Evolutionary conservation across 495 filamentous ascomycete species (phyloP), one percentile per base, ranked within the genome.

Genomic region (Aspergillus campestris): DNA sequence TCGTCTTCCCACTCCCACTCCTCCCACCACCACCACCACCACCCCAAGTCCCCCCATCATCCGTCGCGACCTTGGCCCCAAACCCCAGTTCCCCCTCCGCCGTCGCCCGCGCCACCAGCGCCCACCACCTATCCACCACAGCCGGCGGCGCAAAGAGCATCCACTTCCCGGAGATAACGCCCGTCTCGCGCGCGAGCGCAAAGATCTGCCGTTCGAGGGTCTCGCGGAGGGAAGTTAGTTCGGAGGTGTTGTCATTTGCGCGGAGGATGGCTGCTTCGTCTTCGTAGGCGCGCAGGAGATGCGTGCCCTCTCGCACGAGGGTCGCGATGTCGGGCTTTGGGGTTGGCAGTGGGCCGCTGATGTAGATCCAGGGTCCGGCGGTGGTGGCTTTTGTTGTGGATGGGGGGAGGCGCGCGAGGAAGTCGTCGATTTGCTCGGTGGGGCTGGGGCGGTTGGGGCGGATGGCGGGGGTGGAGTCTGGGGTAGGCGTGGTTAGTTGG

Each of bases 81-180:
- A 77, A 70, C 0, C 87, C 86, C 4, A 94, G 69, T 39, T 82
- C 73, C 34, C 82, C 80, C 12, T 74, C 64, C 11, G 73, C 71
- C 14, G 83, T 82, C 0, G 77, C 86, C 11, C 63, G 69, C 5
- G 78, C 83, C 3, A 95, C 63, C 12, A 62, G 64, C 3, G 52
- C 63, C 88, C 88, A 94, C 9, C 71, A 48, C 4, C 64, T 57
- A 56, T 88, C 77, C 8, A 89, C 75, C n/a, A 74, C 53, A 3
- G 68, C 61, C 6, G 60, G 47, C 3, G 62, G 52, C 2, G 78
- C 76, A 54, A 89, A 89, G n/a, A 94, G 52, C 84, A 95, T 86
- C 89, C 89, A 94, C 61, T 87, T 89, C 34, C 85, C 84, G n/a
- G 64, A 61, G n/a, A 69, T 72, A 12, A 77, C 71, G n/a, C 66